A percentile compares a stretch with the other conserved stretches of the same genome.
Evolutionary conservation across 371 early-diverging fungal genomes (phyloP).

Genomic region (Apophysomyces elegans): DNA sequence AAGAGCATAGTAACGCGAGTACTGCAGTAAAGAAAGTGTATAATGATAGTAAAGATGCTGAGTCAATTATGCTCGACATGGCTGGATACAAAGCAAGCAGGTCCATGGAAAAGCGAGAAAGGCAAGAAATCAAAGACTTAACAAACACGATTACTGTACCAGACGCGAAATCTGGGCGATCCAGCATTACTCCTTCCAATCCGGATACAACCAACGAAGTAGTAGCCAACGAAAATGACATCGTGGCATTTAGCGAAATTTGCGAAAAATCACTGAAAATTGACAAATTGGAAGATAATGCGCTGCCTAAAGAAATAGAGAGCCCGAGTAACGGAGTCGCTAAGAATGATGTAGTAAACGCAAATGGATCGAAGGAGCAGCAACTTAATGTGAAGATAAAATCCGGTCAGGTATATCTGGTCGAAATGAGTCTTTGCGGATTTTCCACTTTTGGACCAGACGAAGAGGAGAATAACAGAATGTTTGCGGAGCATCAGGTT

Average conservation of each 20-base stretch:
- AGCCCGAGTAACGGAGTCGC: neutral
- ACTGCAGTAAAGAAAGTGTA: neutral
- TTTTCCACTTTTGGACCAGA: conserved; percentile 41
- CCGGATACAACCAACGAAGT: neutral
- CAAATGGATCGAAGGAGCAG: neutral
- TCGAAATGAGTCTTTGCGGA: conserved; percentile 64
- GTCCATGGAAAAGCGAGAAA: neutral
- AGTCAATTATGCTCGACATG: conserved; percentile 51
- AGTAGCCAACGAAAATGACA: too few species aligned
- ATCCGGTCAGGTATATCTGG: conserved; percentile 37
- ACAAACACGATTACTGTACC: neutral
- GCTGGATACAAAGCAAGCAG: conserved; percentile 51
- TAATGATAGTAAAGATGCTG: conserved; percentile 25
- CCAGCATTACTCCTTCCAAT: neutral
- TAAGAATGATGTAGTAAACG: neutral
- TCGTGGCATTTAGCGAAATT: too few species aligned
- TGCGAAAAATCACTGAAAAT: too few species aligned
- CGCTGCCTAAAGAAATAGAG: neutral
- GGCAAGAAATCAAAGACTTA: neutral
- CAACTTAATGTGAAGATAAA: conserved; percentile 18
- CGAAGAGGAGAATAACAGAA: conserved; percentile 51
- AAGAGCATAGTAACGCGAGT: neutral
- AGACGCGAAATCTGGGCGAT: neutral
- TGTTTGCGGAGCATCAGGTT: conserved; percentile 64
- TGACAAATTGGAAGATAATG: too few species aligned